A percentile compares a stretch with the other conserved stretches of the same genome.
phyloP scores from a whole-genome alignment of 768 basidiomycete genomes.

The Cystobasidium onofrii region DNA sequence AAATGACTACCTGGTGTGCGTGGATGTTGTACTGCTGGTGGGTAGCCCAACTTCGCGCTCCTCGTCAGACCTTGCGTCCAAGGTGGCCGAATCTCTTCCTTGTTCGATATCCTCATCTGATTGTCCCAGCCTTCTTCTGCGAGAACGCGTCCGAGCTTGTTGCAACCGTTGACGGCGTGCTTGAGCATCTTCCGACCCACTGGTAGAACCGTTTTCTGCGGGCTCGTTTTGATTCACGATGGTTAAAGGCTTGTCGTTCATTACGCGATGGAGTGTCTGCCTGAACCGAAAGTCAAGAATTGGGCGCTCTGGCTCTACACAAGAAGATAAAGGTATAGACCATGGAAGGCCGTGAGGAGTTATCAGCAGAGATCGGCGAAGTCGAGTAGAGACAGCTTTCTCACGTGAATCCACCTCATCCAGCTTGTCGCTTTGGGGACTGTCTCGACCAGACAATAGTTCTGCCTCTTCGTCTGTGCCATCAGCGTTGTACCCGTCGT shows the following conservation, averaged over 20 bases:
- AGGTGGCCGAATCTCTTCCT: background rate
- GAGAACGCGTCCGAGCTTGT: conserved; percentile 4
- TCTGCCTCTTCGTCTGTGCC: background rate
- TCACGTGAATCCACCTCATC: background rate
- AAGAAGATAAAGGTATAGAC: background rate
- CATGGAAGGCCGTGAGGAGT: background rate
- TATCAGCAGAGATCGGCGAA: no score
- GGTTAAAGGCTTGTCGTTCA: conserved; percentile 16
- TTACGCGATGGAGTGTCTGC: conserved; percentile 16
- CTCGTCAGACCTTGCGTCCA: conserved; percentile 16
- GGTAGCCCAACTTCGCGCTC: conserved; percentile 14
- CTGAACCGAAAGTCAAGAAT: conserved; percentile 11
- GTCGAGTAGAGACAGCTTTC: background rate
- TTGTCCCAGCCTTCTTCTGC: background rate
- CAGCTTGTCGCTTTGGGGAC: background rate
- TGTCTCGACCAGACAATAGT: background rate
- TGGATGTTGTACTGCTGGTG: background rate
- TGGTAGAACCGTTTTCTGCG: background rate
- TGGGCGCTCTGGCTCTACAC: background rate
- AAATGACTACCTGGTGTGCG: background rate
- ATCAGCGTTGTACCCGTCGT: background rate
- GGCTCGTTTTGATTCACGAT: background rate
- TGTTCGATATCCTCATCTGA: background rate
- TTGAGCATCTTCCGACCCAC: background rate
- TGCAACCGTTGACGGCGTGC: background rate